These are phyloP conservation scores for Micractinium sp. DNA, from an alignment of 139 green algal genomes.

Conservation along the genomic window DNA sequence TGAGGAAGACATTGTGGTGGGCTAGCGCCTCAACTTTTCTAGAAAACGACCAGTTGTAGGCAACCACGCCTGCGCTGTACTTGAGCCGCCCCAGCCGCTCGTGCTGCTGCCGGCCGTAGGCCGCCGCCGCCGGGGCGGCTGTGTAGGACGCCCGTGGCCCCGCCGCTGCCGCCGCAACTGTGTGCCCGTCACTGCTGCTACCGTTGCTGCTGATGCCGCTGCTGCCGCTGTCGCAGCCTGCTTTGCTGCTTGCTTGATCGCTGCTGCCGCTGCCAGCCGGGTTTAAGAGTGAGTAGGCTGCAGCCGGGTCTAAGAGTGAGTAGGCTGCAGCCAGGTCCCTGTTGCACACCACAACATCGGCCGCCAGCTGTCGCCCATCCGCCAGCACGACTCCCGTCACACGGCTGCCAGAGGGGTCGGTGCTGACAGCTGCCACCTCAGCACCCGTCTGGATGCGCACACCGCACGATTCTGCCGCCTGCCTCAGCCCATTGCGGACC, in stretches of 20 bases:
- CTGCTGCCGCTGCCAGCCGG: not conserved
- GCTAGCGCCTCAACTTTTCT: conserved; percentile 50
- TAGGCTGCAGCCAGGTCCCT: conserved; percentile 72
- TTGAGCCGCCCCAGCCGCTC: conserved; percentile 44
- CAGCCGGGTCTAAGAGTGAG: conserved; percentile 38
- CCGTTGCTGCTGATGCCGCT: not conserved
- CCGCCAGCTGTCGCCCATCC: conserved; percentile 54
- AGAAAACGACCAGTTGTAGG: conserved; percentile 77
- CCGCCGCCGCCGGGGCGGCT: not conserved
- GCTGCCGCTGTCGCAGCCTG: conserved; percentile 4
- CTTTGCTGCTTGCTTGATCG: conserved; percentile 3
- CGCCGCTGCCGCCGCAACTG: not conserved
- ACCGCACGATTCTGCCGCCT: conserved; percentile 48
- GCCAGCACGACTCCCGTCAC: conserved; percentile 69
- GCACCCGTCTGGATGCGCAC: conserved; percentile 51
- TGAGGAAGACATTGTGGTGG: conserved; percentile 94
- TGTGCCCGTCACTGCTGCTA: not conserved
- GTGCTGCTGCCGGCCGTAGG: conserved; percentile 20
- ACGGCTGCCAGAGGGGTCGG: not conserved
- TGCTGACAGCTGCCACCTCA: conserved; percentile 46
- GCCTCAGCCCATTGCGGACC: conserved; percentile 49
- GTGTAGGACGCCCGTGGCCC: not conserved
- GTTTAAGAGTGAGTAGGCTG: conserved; percentile 61
- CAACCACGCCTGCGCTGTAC: conserved; percentile 82
- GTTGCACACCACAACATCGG: conserved; percentile 78